Conservation (phyloP, 805 yeast species). For the Yamadazyma laniorum region DNA sequence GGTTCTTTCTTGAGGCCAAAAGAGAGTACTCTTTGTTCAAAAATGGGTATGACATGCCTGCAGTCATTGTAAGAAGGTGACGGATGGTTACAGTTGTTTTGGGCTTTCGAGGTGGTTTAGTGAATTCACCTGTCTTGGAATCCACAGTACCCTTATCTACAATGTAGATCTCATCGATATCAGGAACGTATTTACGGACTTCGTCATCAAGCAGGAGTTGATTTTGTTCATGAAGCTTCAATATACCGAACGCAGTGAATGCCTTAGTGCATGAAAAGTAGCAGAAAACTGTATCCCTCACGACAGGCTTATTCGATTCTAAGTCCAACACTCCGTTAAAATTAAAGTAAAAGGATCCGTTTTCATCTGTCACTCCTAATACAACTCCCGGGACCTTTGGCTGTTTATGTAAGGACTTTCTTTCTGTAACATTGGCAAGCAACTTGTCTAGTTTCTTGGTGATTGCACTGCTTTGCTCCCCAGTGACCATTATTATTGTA, state of each 20-base stretch:
- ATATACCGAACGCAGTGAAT: conserved; percentile 35
- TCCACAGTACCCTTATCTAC: conserved; percentile 26
- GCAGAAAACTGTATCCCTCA: conserved; percentile 19
- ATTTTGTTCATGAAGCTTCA: conserved; percentile 33
- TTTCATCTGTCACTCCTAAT: conserved; percentile 27
- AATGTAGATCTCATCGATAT: conserved; percentile 24
- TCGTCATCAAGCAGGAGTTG: conserved; percentile 33
- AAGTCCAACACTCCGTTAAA: conserved; percentile 21
- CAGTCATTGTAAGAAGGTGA: conserved; percentile 29
- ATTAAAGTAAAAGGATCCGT: conserved; percentile 23
- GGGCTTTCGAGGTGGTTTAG: conserved; percentile 23
- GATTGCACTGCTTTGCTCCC: not conserved
- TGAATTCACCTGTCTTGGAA: conserved; percentile 23
- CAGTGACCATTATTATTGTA: not conserved
- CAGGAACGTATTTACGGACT: conserved; percentile 31
- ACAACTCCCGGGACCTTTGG: conserved; percentile 21
- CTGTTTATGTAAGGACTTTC: not conserved
- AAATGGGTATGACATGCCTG: conserved; percentile 38
- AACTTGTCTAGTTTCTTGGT: conserved; percentile 5
- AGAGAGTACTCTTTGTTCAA: conserved; percentile 26
- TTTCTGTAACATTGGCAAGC: conserved; percentile 1
- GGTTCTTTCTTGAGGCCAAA: conserved; percentile 14
- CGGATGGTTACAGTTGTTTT: conserved; percentile 23
- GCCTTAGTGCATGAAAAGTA: conserved; percentile 34
- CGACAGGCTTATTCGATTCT: conserved; percentile 16